Evolutionary conservation across 768 basidiomycete genomes (phyloP).

Genomic region (Leccinum obscurum): DNA sequence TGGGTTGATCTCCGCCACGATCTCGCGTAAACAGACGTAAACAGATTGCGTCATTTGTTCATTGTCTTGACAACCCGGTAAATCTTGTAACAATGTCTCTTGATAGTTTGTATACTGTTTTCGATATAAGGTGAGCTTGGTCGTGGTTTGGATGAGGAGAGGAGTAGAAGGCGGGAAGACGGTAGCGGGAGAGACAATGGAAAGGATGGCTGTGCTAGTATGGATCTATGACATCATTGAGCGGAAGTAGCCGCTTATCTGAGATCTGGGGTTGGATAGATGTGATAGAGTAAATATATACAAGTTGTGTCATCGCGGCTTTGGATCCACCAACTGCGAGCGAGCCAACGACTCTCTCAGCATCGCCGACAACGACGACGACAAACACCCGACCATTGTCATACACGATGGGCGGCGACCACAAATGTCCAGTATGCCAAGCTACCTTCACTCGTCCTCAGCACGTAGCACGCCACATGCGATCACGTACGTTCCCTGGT

Average conservation of each 20-base stretch:
- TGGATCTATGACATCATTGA: constrained; percentile 32
- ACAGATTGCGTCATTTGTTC: constrained; percentile 29
- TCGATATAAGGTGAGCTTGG: not conserved
- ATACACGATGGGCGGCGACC: constrained; percentile 68
- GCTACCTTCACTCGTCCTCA: constrained; percentile 88
- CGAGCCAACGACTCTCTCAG: constrained; percentile 20
- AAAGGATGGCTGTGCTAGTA: not conserved
- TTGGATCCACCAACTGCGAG: constrained; percentile 27
- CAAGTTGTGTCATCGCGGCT: constrained; percentile 38
- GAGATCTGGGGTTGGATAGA: constrained; percentile 34
- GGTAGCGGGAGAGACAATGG: not conserved
- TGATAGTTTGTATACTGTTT: not conserved
- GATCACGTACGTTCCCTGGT: constrained; percentile 66
- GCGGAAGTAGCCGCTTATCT: constrained; percentile 32
- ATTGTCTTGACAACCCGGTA: constrained; percentile 36
- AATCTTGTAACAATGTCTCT: not conserved
- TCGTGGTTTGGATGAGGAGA: not conserved
- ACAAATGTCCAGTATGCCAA: constrained; percentile 85
- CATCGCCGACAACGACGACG: constrained; percentile 13
- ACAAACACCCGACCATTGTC: not conserved
- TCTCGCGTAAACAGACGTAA: constrained; percentile 45
- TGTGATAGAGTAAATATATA: constrained; percentile 37
- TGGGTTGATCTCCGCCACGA: constrained; percentile 62
- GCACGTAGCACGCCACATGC: constrained; percentile 89
- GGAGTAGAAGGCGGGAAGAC: not conserved